These are phyloP conservation scores for Fusarium sp. DNA, from an alignment of 2,329 filamentous ascomycete genomes.

Conservation along the genomic window DNA sequence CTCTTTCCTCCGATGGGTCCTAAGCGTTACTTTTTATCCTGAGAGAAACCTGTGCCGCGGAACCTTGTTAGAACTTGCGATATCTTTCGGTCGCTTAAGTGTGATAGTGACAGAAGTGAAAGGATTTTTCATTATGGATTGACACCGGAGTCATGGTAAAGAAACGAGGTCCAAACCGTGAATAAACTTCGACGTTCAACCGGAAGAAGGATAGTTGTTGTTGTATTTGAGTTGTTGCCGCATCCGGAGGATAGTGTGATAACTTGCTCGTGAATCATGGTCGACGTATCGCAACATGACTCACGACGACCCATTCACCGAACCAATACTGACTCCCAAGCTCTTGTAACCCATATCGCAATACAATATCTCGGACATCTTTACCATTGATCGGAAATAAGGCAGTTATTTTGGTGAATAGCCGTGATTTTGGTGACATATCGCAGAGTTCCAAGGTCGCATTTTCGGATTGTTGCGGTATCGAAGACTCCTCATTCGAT, in stretches of 20 bases:
- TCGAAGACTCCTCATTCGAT: not conserved
- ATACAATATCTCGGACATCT: not conserved
- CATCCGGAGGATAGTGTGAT: not conserved
- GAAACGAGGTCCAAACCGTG: not conserved
- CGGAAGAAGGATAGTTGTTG: not conserved
- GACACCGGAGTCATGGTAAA: not conserved
- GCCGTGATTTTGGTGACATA: not conserved
- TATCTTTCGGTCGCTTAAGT: not conserved
- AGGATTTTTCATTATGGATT: not conserved
- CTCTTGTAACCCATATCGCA: slow-evolving; percentile 1
- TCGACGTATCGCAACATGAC: not conserved
- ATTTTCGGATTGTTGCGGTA: not conserved
- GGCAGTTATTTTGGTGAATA: not conserved
- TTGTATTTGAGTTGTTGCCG: not conserved
- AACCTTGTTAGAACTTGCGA: not conserved
- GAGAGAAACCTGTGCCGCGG: not conserved
- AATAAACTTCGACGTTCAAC: not conserved
- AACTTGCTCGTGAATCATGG: slow-evolving; percentile 26
- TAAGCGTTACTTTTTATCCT: not conserved
- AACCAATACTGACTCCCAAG: slow-evolving; percentile 12
- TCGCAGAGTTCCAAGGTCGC: slow-evolving; percentile 10
- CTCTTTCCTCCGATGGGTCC: not conserved
- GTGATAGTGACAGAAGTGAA: not conserved
- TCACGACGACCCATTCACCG: slow-evolving; percentile 4
- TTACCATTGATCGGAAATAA: not conserved